Conservation (phyloP, 805 yeast species). For the Ogataea philodendri region DNA sequence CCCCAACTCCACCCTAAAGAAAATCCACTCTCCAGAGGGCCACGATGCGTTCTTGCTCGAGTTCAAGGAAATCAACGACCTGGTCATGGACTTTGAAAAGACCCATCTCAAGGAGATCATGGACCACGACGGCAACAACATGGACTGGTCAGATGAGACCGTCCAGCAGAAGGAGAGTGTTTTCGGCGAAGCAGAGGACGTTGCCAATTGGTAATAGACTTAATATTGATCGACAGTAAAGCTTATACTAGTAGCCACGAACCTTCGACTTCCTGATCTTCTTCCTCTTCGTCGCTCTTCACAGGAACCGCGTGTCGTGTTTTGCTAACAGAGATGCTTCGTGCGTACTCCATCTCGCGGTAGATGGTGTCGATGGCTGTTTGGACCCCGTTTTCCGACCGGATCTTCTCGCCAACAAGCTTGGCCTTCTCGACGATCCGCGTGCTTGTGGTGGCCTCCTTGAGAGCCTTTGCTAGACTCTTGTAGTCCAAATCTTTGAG, state of each 20-base stretch:
- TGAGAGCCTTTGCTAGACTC: slow-evolving; percentile 64
- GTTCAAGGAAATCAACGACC: slow-evolving; percentile 73
- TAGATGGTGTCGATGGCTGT: slow-evolving; percentile 79
- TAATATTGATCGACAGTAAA: slow-evolving; percentile 1
- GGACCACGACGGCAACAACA: slow-evolving; percentile 46
- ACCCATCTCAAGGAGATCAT: slow-evolving; percentile 58
- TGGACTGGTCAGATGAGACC: slow-evolving; percentile 44
- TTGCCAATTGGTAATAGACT: slow-evolving; percentile 74
- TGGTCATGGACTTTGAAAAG: slow-evolving; percentile 65
- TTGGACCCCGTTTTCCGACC: slow-evolving; percentile 76
- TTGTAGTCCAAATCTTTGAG: slow-evolving; percentile 65
- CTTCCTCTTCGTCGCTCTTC: slow-evolving; percentile 17
- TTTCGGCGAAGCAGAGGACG: slow-evolving; percentile 95
- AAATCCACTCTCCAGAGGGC: slow-evolving; percentile 89
- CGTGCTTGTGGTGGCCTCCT: slow-evolving; percentile 62
- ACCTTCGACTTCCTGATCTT: slow-evolving; percentile 26
- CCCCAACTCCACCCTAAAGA: slow-evolving; percentile 64
- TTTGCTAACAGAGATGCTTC: slow-evolving; percentile 50
- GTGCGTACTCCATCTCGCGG: slow-evolving; percentile 73
- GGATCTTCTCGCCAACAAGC: slow-evolving; percentile 58
- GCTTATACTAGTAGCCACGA: slow-evolving; percentile 31
- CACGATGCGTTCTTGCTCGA: slow-evolving; percentile 96
- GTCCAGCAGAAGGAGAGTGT: slow-evolving; percentile 60
- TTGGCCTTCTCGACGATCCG: slow-evolving; percentile 68
- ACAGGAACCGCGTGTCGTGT: slow-evolving; percentile 28